Base-by-base conservation (phyloP, 1,139 yeast species). In the Candida anutae region DNA sequence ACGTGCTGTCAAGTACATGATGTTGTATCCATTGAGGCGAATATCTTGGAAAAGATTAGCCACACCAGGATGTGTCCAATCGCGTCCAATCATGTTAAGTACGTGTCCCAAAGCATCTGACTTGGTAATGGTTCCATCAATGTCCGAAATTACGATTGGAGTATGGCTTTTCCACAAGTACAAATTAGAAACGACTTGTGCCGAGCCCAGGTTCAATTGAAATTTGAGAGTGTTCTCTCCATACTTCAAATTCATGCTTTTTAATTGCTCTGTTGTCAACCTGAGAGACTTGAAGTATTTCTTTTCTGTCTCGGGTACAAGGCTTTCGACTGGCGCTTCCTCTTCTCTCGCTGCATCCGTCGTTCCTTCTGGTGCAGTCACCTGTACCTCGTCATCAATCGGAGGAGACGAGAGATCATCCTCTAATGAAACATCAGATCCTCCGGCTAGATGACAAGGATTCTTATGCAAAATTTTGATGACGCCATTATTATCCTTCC, bases 71-170 rank as follows among this genome's bases (percentile, higher is more conserved):
- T 93, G 99, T 0, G 98, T 93, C 98, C 98, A 93, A 57, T 93
- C 99, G 41, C 87, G 73, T 3, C 99, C 99, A 27, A 93, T 64
- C 73, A 90, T 77, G 20, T 94, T 88, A 51, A 90, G 62, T 2
- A 93, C 93, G 55, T 93, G 99, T 4, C 99, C 99, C 43, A 93
- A 62, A 0, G 98, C 98, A 59, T 93, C 99, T 1, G 96, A 85
- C 52, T 87, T 87, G 16, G 99, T 93, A 40, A 93, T 93, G 2
- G 99, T 93, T 12, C 99, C 99, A 53, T 93, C 99, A 36, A 93
- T 90, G 57, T 93, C 99, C 6, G 96, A 85, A 22, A 90, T 90
- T 4, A 93, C 98, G 28, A 90, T 82, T 1, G 97, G 97, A 0
- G 81, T 78, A 33, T 76, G 67, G 40, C 80, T 69, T 39, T 77